Evolutionary conservation across 2,329 filamentous ascomycete species (phyloP).

Genomic region (Alternaria arborescens): DNA sequence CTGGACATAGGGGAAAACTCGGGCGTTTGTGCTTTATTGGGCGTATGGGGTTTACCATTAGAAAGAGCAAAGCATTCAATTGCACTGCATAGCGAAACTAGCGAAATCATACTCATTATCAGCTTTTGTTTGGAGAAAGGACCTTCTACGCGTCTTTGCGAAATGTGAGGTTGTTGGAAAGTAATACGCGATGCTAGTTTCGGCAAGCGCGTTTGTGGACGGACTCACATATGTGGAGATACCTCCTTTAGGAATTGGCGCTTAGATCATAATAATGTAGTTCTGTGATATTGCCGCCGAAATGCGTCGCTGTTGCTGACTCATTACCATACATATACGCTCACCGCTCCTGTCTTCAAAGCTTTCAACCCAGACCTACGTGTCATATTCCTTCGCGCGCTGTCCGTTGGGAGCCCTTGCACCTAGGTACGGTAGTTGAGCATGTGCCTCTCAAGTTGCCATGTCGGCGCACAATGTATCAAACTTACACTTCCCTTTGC

Average conservation of each 20-base stretch:
- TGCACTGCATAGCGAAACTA: conserved; percentile 10
- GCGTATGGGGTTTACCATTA: conserved; percentile 2
- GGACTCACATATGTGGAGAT: background rate
- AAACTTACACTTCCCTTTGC: background rate
- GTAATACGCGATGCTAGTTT: background rate
- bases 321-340: background rate
- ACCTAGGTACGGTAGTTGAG: too few relatives aligned
- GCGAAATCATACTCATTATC: conserved; percentile 7
- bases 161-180: background rate
- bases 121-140: background rate
- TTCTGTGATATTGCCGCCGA: background rate
- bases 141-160: background rate
- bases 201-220: background rate
- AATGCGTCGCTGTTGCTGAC: background rate
- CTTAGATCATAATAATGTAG: background rate
- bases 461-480: too few relatives aligned
- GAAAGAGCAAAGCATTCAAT: conserved; percentile 9
- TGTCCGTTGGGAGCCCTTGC: background rate
- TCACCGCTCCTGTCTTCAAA: background rate
- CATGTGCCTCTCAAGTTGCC: too few relatives aligned
- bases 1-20: background rate
- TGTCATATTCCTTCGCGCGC: background rate
- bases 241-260: background rate
- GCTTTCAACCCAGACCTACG: background rate
- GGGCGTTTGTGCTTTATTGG: background rate